phyloP scores from a whole-genome alignment of 345 rosid species.

The Lagerstroemia speciosa region DNA sequence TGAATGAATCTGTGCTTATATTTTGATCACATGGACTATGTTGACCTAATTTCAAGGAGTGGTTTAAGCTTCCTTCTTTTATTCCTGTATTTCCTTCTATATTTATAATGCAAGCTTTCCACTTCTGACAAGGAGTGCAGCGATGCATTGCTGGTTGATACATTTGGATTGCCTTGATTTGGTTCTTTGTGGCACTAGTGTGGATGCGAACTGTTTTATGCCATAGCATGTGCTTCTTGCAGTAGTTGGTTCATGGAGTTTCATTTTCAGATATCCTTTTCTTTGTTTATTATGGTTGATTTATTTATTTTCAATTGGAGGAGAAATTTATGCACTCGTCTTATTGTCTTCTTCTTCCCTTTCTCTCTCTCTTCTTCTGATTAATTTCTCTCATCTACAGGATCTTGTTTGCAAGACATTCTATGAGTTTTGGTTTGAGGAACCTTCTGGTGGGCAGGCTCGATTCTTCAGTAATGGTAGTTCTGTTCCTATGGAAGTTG shows the following conservation, averaged over 20 bases:
- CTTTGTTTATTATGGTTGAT: neutral
- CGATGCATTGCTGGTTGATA: neutral
- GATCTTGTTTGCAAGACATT: constrained; percentile 99
- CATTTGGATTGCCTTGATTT: neutral
- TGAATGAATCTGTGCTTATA: constrained; percentile 2
- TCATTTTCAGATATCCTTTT: neutral
- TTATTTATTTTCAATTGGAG: neutral
- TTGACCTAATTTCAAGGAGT: neutral
- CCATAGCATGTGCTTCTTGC: neutral
- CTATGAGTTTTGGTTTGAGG: constrained; percentile 98
- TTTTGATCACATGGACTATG: neutral
- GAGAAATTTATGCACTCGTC: neutral
- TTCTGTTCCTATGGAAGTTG: constrained; percentile 82
- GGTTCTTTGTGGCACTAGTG: neutral
- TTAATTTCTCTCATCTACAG: constrained; percentile 26
- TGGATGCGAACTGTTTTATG: neutral
- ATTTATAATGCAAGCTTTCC: neutral
- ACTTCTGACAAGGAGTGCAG: neutral
- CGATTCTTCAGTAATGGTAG: constrained; percentile 70
- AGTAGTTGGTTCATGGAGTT: neutral
- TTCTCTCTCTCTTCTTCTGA: neutral
- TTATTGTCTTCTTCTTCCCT: neutral
- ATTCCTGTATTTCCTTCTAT: neutral
- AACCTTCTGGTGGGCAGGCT: constrained; percentile 63
- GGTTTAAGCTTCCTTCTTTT: neutral